phyloP scores from a whole-genome alignment of 805 yeast species.

The Candida tibetensis region DNA sequence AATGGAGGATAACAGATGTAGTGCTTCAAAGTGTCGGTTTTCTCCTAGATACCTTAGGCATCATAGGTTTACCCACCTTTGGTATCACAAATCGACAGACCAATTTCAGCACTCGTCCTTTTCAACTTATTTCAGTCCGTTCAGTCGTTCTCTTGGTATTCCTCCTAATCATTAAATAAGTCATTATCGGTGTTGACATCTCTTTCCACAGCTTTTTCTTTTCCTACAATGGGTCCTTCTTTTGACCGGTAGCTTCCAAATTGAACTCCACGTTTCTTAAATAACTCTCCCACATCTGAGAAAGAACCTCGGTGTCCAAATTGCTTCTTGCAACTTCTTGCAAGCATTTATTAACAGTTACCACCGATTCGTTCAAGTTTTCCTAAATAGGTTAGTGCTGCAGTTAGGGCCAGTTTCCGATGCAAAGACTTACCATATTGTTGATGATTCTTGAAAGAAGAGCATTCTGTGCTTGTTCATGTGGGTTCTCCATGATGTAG shows the following conservation, averaged over 20 bases:
- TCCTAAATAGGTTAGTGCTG: conserved; percentile 44
- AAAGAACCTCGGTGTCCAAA: conserved; percentile 64
- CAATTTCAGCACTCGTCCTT: too few species aligned
- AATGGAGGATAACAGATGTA: too few species aligned
- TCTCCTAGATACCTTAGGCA: too few species aligned
- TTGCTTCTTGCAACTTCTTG: conserved; percentile 62
- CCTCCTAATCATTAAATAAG: too few species aligned
- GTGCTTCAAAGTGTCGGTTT: too few species aligned
- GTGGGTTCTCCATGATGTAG: conserved; percentile 73
- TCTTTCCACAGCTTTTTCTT: too few species aligned
- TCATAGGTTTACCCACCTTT: too few species aligned
- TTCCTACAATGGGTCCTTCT: conserved; percentile 52
- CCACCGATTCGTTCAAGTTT: conserved; percentile 67
- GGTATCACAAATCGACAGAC: too few species aligned
- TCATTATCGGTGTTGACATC: too few species aligned
- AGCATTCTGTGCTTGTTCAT: conserved; percentile 76
- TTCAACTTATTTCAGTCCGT: too few species aligned
- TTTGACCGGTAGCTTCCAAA: conserved; percentile 61
- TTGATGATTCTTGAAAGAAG: conserved; percentile 71
- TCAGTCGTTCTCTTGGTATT: too few species aligned
- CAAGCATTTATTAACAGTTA: conserved; percentile 58
- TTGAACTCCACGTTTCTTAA: conserved; percentile 68
- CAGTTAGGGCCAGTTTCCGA: background rate
- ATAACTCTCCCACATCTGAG: conserved; percentile 80
- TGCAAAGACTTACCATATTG: conserved; percentile 58